A percentile compares a stretch with the other conserved stretches of the same genome.
Conservation (phyloP, 257 asterid species). For the Catharanthus roseus region DNA sequence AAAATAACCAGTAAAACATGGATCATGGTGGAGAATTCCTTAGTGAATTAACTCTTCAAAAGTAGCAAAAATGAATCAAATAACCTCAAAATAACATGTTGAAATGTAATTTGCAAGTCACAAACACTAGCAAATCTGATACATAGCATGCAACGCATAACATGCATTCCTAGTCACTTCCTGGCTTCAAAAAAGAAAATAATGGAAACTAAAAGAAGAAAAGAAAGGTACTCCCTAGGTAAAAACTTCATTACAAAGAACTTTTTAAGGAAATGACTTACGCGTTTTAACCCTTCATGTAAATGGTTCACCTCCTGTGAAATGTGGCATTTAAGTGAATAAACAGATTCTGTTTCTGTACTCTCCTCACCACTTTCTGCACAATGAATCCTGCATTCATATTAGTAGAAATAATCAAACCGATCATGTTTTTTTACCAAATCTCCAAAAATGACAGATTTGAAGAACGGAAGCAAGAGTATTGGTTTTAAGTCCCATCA, state of each 20-base stretch:
- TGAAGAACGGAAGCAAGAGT: background rate
- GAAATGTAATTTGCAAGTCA: background rate
- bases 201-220: background rate
- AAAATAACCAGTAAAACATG: background rate
- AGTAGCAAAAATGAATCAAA: background rate
- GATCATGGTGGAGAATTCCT: background rate
- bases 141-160: background rate
- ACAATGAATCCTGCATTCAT: slow-evolving; percentile 78
- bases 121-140: background rate
- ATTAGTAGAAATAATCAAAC: slow-evolving; percentile 15
- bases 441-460: background rate
- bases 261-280: slow-evolving; percentile 38
- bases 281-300: slow-evolving; percentile 89
- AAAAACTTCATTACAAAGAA: background rate
- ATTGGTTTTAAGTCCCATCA: background rate
- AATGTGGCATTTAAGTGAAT: slow-evolving; percentile 95
- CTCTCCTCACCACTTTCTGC: slow-evolving; percentile 99
- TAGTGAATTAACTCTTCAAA: background rate
- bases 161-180: background rate
- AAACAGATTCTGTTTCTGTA: slow-evolving; percentile 77
- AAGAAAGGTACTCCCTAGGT: background rate
- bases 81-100: background rate
- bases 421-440: background rate
- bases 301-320: slow-evolving; percentile 98
- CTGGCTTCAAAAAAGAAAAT: background rate